These are phyloP conservation scores for Urtica urens DNA, from an alignment of 306 rosid species.

Conservation along the genomic window DNA sequence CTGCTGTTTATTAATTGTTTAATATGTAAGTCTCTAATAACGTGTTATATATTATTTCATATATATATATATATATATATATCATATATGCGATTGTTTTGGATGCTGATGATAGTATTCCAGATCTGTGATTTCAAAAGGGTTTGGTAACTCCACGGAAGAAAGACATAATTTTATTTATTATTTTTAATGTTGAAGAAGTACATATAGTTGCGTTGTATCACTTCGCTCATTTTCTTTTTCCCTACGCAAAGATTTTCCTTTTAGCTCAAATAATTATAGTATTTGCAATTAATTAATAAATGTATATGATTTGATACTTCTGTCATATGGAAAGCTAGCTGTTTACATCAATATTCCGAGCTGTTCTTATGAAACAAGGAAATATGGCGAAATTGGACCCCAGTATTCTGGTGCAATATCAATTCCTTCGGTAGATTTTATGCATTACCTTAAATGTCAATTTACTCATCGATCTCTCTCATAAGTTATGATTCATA, in stretches of 20 bases:
- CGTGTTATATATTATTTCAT: constrained; percentile 4
- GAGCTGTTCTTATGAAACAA: too few relatives aligned
- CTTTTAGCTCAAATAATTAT: too few relatives aligned
- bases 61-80: not conserved
- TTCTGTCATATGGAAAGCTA: too few relatives aligned
- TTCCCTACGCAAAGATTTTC: too few relatives aligned
- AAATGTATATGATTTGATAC: too few relatives aligned
- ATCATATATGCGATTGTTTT: not conserved
- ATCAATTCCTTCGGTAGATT: constrained; percentile 4
- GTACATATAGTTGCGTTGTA: not conserved
- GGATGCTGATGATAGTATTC: not conserved
- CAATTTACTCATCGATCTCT: not conserved
- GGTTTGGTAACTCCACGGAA: not conserved
- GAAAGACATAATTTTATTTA: not conserved
- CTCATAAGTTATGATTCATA: too few relatives aligned
- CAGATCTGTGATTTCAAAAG: not conserved
- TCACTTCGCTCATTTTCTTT: not conserved
- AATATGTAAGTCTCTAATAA: constrained; percentile 2
- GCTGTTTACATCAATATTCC: too few relatives aligned
- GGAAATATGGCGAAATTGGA: not conserved
- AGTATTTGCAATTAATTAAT: too few relatives aligned
- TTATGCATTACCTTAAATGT: not conserved
- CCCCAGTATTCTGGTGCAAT: not conserved
- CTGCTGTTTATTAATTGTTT: not conserved
- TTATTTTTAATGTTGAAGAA: not conserved